phyloP scores from a whole-genome alignment of 805 yeast genomes.

The Monosporozyma aquatica region DNA sequence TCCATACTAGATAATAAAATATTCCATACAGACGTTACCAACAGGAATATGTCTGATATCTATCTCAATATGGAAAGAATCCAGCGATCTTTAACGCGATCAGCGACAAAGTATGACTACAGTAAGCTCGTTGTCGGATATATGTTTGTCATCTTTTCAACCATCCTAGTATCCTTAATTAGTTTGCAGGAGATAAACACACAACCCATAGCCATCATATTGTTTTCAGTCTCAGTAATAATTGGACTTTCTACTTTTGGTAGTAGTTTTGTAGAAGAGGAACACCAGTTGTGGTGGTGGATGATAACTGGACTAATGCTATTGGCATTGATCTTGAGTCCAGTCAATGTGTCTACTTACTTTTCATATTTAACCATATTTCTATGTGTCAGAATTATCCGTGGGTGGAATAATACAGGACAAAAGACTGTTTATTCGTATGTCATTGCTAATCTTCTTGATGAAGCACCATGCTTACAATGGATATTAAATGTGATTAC shows the following conservation, averaged over 20 bases:
- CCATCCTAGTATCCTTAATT: conserved; percentile 3
- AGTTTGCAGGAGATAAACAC: background rate
- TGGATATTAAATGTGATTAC: conserved; percentile 44
- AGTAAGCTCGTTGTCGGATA: conserved; percentile 34
- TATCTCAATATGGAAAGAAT: conserved; percentile 36
- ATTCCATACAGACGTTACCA: background rate
- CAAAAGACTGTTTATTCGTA: conserved; percentile 58
- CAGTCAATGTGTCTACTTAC: conserved; percentile 1
- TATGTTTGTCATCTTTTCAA: conserved; percentile 14
- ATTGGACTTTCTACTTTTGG: conserved; percentile 62
- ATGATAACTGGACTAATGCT: conserved; percentile 33
- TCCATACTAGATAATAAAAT: conserved; percentile 6
- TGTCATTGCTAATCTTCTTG: conserved; percentile 40
- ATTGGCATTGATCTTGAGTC: background rate
- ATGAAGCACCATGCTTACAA: conserved; percentile 26
- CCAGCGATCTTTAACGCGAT: conserved; percentile 43
- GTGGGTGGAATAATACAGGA: conserved; percentile 87
- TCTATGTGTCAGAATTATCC: conserved; percentile 44
- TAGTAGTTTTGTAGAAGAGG: conserved; percentile 89
- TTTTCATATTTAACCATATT: conserved; percentile 13
- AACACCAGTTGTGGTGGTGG: conserved; percentile 96
- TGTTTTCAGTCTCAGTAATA: conserved; percentile 25
- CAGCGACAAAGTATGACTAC: conserved; percentile 69
- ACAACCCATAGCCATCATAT: conserved; percentile 4
- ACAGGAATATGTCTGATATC: conserved; percentile 11